phyloP scores from a whole-genome alignment of 208 protist species.

The Acanthamoeba triangularis region DNA sequence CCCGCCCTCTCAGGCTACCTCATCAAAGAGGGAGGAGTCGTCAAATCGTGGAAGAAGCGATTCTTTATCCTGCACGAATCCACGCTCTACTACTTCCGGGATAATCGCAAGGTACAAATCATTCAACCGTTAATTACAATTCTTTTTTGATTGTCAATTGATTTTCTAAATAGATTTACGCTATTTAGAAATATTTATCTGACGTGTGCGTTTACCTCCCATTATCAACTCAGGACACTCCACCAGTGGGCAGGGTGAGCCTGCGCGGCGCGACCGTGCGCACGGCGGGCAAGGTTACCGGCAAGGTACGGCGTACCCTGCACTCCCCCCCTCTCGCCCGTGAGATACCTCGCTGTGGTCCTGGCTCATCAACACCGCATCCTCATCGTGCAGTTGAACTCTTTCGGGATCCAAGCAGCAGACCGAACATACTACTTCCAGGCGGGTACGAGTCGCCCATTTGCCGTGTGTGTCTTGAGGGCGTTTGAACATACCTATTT shows the following conservation, averaged over 20 bases:
- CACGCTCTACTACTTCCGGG: background rate
- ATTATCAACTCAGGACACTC: background rate
- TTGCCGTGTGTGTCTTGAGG: background rate
- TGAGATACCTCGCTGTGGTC: background rate
- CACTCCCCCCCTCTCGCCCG: background rate
- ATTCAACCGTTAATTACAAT: background rate
- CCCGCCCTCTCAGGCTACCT: background rate
- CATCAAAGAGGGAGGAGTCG: background rate
- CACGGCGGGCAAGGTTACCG: background rate
- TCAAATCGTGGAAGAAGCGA: constrained; percentile 26
- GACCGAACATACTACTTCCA: constrained; percentile 10
- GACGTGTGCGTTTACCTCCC: too few relatives aligned
- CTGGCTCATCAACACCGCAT: background rate
- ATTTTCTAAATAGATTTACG: too few relatives aligned
- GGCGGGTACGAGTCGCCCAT: background rate
- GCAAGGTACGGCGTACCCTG: background rate
- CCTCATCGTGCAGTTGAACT: background rate
- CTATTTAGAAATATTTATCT: too few relatives aligned
- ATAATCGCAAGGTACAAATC: background rate
- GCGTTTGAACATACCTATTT: background rate
- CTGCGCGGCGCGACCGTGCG: background rate
- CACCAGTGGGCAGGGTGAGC: background rate
- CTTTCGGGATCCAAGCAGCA: background rate
- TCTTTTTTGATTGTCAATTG: too few relatives aligned
- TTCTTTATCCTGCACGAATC: constrained; percentile 10